Percentiles rank a stretch among this genome's conserved stretches.
These are phyloP conservation scores for Xylariales sp. DNA, from an alignment of 2,329 filamentous ascomycete genomes.

Conservation along the genomic window DNA sequence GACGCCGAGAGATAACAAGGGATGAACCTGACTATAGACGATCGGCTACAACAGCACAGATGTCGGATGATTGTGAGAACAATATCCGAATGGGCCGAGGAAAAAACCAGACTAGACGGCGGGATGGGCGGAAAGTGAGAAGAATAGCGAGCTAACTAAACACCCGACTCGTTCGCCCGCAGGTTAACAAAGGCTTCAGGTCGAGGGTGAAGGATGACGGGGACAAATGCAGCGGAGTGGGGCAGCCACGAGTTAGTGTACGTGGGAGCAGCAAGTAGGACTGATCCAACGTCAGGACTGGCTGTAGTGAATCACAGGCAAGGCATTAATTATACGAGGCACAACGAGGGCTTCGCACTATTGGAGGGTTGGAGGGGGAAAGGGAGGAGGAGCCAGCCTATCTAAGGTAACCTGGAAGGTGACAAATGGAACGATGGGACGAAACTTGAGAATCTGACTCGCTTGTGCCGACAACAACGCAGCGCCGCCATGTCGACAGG, in stretches of 20 bases:
- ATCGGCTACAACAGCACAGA: not conserved
- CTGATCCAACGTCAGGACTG: not conserved
- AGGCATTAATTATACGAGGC: conserved; percentile 12
- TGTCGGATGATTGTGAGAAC: not conserved
- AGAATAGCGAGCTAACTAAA: conserved; percentile 5
- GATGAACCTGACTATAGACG: not conserved
- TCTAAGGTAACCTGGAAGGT: no score
- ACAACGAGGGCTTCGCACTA: not conserved
- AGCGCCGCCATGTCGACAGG: not conserved
- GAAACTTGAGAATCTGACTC: not conserved
- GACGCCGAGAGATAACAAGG: not conserved
- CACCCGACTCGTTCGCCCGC: conserved; percentile 16
- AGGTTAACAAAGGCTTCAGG: conserved; percentile 16
- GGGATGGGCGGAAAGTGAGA: conserved; percentile 4
- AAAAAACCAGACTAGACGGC: not conserved
- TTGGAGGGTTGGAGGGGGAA: not conserved
- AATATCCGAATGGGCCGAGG: conserved; percentile 22
- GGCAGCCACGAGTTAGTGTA: conserved; percentile 13
- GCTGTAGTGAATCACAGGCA: not conserved
- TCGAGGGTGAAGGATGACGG: conserved; percentile 27
- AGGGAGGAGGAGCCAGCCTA: no score
- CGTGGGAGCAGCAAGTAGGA: not conserved
- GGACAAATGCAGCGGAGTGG: conserved; percentile 28
- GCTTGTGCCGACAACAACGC: not conserved
- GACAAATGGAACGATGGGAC: not conserved